Conservation (phyloP, 768 basidiomycete genomes). For the Suillus cothurnatus region DNA sequence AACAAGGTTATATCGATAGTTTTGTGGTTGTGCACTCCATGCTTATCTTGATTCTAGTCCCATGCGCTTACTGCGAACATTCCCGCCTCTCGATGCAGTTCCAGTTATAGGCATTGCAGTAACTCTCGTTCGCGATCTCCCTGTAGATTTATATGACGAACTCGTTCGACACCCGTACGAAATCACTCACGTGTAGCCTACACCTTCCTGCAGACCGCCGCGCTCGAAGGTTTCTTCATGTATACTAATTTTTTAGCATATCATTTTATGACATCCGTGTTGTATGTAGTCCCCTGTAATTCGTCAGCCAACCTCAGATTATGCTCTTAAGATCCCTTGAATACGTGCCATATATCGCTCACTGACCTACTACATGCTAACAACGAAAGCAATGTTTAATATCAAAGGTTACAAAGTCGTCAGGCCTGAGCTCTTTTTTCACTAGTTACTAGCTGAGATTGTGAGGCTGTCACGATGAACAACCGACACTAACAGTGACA, state of each 20-base stretch:
- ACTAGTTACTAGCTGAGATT: too few relatives aligned
- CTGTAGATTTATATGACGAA: constrained; percentile 83
- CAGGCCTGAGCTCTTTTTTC: too few relatives aligned
- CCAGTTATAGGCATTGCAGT: constrained; percentile 93
- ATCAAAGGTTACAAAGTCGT: too few relatives aligned
- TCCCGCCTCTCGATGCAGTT: constrained; percentile 87
- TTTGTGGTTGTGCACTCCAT: not conserved
- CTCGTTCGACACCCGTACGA: constrained; percentile 88
- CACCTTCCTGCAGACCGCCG: constrained; percentile 3
- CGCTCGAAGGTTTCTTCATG: constrained; percentile 10
- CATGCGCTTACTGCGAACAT: constrained; percentile 91
- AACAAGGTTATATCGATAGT: constrained; percentile 60
- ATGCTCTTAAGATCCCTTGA: not conserved
- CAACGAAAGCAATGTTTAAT: too few relatives aligned
- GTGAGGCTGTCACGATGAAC: too few relatives aligned
- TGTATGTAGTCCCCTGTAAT: constrained; percentile 17
- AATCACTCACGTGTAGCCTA: constrained; percentile 23
- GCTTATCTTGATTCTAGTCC: constrained; percentile 55
- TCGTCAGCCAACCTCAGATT: not conserved
- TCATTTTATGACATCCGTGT: constrained; percentile 8
- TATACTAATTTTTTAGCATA: constrained; percentile 29
- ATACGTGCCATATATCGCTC: not conserved
- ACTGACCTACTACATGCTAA: constrained; percentile 5
- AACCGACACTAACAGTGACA: too few relatives aligned
- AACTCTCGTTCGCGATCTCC: constrained; percentile 90